Percentiles rank a stretch among this genome's conserved stretches.
Conservation (phyloP, 306 rosid species). For the Cucurbita maxima region DNA sequence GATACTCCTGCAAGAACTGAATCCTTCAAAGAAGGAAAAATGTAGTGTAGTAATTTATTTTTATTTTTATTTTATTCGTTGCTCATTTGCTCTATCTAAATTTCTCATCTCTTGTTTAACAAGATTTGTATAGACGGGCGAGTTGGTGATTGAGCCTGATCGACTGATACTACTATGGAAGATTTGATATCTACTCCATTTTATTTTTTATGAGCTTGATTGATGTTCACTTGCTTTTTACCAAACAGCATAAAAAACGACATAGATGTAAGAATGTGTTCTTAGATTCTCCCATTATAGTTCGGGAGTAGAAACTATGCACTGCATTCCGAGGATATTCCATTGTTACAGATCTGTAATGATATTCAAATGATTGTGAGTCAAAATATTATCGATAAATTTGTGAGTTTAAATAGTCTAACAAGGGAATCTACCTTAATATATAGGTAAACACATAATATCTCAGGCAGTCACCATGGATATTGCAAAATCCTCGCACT, state of each 20-base stretch:
- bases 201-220: neutral
- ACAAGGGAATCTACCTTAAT: neutral
- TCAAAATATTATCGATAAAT: neutral
- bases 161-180: neutral
- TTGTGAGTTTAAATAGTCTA: neutral
- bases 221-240: neutral
- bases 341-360: neutral
- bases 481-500: neutral
- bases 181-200: neutral
- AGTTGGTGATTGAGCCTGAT: neutral
- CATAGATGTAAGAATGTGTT: neutral
- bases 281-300: neutral
- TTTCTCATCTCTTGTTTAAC: neutral
- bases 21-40: conserved; percentile 11
- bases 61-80: neutral
- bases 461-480: neutral
- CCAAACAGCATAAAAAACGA: neutral
- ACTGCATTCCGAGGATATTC: neutral
- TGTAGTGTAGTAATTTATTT: neutral
- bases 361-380: neutral
- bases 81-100: neutral
- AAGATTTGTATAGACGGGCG: neutral
- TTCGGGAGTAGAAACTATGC: neutral
- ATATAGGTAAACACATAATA: neutral
- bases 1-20: neutral